Conservation (phyloP, 176 grass and related monocot genomes). For the Aegilops speltoides region DNA sequence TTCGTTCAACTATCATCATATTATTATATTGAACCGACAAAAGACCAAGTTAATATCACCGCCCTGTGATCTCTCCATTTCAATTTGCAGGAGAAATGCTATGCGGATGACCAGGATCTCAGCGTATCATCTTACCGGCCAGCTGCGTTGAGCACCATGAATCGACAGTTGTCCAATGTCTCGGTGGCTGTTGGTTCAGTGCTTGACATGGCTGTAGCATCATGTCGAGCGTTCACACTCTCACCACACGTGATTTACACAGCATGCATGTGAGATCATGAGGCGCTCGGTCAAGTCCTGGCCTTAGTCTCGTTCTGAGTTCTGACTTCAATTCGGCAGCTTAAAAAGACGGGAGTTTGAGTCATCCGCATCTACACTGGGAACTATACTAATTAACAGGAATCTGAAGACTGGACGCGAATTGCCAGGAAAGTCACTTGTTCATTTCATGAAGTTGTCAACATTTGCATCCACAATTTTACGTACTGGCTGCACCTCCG, state of each 20-base stretch:
- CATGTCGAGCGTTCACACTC: not conserved
- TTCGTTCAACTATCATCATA: not conserved
- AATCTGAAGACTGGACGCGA: not conserved
- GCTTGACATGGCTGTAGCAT: not conserved
- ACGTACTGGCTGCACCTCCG: not conserved
- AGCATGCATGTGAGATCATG: not conserved
- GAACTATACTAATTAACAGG: not conserved
- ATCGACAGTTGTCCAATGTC: not conserved
- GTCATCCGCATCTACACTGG: slow-evolving; percentile 20
- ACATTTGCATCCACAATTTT: not conserved
- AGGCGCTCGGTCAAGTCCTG: not conserved
- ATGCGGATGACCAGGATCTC: not conserved
- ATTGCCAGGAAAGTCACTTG: not conserved
- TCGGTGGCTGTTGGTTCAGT: not conserved
- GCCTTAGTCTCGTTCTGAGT: not conserved
- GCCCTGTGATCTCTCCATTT: not conserved
- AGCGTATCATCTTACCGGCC: not conserved
- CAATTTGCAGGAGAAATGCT: not conserved
- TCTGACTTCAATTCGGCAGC: not conserved
- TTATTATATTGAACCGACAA: not conserved
- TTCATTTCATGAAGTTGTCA: not conserved
- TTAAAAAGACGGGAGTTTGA: not conserved
- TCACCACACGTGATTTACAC: not conserved
- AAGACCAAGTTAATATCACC: not conserved
- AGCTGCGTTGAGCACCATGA: not conserved